Conservation (phyloP, 2,329 filamentous ascomycete species). For the Colletotrichum sublineola region DNA sequence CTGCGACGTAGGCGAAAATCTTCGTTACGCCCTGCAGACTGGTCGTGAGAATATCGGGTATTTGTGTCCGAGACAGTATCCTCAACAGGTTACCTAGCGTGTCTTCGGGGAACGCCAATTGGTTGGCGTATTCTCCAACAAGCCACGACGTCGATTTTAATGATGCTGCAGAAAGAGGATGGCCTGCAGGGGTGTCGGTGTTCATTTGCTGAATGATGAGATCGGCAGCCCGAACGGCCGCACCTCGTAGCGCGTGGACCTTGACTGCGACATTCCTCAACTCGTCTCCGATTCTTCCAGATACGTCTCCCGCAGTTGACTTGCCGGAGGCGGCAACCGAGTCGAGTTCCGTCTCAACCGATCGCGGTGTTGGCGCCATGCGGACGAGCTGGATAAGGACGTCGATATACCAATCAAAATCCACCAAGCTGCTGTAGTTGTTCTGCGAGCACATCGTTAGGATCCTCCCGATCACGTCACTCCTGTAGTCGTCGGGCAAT, state of each 20-base stretch:
- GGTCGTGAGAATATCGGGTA: slow-evolving; percentile 78
- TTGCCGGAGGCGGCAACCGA: slow-evolving; percentile 47
- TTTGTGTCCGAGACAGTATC: slow-evolving; percentile 66
- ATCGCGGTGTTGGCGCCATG: slow-evolving; percentile 69
- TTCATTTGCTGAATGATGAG: slow-evolving; percentile 74
- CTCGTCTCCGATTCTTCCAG: slow-evolving; percentile 83
- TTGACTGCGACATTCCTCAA: slow-evolving; percentile 92
- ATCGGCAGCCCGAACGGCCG: slow-evolving; percentile 88
- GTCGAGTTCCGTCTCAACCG: slow-evolving; percentile 54
- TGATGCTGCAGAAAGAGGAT: slow-evolving; percentile 72
- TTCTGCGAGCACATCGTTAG: slow-evolving; percentile 90
- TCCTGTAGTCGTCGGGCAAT: slow-evolving; percentile 87
- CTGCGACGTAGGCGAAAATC: slow-evolving; percentile 80
- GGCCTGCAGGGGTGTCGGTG: slow-evolving; percentile 66
- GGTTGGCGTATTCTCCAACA: slow-evolving; percentile 86
- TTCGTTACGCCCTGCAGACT: slow-evolving; percentile 90
- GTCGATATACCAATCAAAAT: slow-evolving; percentile 99
- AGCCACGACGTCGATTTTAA: slow-evolving; percentile 86
- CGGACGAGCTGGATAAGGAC: slow-evolving; percentile 88
- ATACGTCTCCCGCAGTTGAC: slow-evolving; percentile 62
- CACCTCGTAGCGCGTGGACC: slow-evolving; percentile 83
- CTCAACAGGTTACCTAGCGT: slow-evolving; percentile 82
- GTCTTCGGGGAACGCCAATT: slow-evolving; percentile 77
- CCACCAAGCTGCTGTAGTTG: slow-evolving; percentile 86
- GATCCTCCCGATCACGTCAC: slow-evolving; percentile 85